Base-by-base conservation (phyloP, 768 basidiomycete genomes). In the Lactarius hengduanensis region DNA sequence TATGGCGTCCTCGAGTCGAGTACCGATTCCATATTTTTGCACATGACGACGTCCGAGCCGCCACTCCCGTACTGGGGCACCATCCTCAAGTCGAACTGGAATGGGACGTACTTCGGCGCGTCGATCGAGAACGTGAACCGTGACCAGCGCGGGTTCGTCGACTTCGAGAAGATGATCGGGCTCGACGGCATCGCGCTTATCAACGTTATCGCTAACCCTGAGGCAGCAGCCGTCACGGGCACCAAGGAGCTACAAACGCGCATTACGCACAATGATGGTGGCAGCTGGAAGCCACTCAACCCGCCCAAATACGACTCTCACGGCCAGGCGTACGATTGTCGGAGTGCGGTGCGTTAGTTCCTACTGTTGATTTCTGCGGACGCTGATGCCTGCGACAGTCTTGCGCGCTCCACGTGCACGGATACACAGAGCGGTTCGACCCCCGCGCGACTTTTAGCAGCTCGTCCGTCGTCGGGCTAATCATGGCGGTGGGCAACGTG, bases 181-280 rank as follows among this genome's bases (percentile, higher is more conserved):
- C 77, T 99, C 58, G 96, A 98, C 74, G 97, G 97, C 0, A 96
- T 99, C 69, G 96, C 96, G 6, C 78, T 99, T 57, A 83, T 96
- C 71, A 98, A 99, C 73, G 72, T 98, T 43, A 94, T 99, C 7
- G 77, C 89, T 7, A 97, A 98, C 73, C 82, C 93, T 0, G 78
- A 81, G 0, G 87, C 93, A 58, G 94, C 95, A 0, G 77, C 80
- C 4, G 73, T 96, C 6, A 85, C 87, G 0, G 85, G 88, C 5
- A 76, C 73, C 55, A 98, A 98, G 81, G 79, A 82, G 62, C 76
- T 98, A 22, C 91, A 93, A 77, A 89, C 87, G 5, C 79, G 89
- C 61, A 98, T 99, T 70, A 98, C 95, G 2, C 96, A 98, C 75
- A 99, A 99, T 71, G 97, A 99, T 76, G 97, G 96, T 86, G 89